Evolutionary conservation across 495 filamentous ascomycete species (phyloP).

Genomic region (Baudoinia panamericana): DNA sequence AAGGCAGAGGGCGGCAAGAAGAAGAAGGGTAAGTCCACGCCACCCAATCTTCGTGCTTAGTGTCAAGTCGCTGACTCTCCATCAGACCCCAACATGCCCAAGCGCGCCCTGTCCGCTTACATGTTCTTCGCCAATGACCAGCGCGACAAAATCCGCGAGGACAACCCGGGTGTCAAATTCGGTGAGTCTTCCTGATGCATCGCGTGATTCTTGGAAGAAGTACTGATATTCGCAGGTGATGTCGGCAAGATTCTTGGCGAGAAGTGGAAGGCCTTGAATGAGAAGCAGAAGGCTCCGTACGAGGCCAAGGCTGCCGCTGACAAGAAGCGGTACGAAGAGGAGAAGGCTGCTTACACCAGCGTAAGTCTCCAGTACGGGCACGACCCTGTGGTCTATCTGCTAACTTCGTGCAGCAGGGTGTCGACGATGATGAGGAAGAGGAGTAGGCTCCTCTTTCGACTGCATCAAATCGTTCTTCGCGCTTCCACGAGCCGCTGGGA

Average conservation of each 20-base stretch:
- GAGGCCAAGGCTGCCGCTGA: conserved; percentile 89
- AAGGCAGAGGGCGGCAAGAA: conserved; percentile 44
- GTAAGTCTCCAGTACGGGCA: conserved; percentile 25
- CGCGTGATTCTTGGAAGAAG: neutral
- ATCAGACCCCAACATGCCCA: conserved; percentile 92
- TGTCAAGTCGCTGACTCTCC: conserved; percentile 10
- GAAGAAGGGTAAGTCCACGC: conserved; percentile 67
- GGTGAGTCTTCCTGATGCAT: conserved; percentile 44
- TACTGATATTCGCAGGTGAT: conserved; percentile 48
- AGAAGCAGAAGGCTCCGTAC: conserved; percentile 81
- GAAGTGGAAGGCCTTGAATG: conserved; percentile 89
- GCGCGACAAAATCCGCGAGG: conserved; percentile 92
- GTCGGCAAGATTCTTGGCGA: conserved; percentile 96
- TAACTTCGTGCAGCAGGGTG: too few species aligned
- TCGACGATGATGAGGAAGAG: too few species aligned
- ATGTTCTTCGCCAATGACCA: conserved; percentile 99
- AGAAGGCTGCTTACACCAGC: conserved; percentile 73
- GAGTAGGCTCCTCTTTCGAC: too few species aligned
- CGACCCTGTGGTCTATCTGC: too few species aligned
- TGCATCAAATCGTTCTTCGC: too few species aligned
- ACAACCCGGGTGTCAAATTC: conserved; percentile 96
- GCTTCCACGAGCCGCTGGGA: too few species aligned
- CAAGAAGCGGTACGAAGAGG: conserved; percentile 97
- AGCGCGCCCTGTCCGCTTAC: conserved; percentile 98
- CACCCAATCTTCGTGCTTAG: conserved; percentile 16